A percentile compares a stretch with the other conserved stretches of the same genome.
Conservation (phyloP, 371 early-diverging fungal species). For the Saksenaea vasiformis region DNA sequence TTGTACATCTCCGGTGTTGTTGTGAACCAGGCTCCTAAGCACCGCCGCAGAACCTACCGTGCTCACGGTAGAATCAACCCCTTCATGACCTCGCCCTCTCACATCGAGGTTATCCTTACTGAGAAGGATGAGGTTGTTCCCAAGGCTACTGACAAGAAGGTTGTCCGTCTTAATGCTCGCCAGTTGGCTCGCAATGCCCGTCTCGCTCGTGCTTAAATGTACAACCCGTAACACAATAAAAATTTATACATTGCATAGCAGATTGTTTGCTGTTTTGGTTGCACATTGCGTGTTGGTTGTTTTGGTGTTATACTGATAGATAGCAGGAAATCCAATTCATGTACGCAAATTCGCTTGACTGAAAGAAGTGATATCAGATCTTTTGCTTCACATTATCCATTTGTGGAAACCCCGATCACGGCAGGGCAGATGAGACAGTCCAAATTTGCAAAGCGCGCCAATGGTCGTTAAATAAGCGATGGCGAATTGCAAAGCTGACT, state of each 20-base stretch:
- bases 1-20: constrained; percentile 93
- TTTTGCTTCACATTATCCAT: no score
- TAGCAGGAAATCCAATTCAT: no score
- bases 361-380: not conserved
- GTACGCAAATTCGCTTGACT: not conserved
- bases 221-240: not conserved
- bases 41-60: constrained; percentile 97
- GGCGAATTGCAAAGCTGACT: not conserved
- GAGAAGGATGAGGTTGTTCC: constrained; percentile 83
- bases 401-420: no score
- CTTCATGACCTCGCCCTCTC: constrained; percentile 97
- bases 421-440: no score
- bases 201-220: constrained; percentile 26
- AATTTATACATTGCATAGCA: not conserved
- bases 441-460: no score
- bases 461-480: not conserved
- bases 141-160: constrained; percentile 62
- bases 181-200: constrained; percentile 60
- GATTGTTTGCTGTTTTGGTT: not conserved
- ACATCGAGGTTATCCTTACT: constrained; percentile 92
- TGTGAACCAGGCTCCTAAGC: constrained; percentile 99
- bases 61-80: constrained; percentile 97
- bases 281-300: no score
- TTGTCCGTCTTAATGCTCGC: constrained; percentile 51
- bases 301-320: no score